Evolutionary conservation across 257 asterid species (phyloP), one percentile per base, ranked within the genome.

Genomic region (Ligustrum vulgare): DNA sequence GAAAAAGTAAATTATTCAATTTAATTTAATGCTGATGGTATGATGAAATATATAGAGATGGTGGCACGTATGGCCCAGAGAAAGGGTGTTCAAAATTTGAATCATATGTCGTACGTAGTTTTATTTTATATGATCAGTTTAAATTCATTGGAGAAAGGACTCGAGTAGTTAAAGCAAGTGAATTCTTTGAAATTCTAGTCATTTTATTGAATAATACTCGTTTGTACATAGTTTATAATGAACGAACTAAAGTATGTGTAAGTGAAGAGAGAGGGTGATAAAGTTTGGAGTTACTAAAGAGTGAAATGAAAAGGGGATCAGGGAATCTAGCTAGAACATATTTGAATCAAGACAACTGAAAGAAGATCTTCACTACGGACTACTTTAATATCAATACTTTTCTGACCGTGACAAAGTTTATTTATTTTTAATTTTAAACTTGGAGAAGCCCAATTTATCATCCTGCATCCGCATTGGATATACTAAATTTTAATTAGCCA

Each of bases 51-150:
- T 62, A 35, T 33, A 75, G 67, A 60, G 16, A 72, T 77, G 77
- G 79, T 89, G 86, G 75, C 65, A 34, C 2, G 16, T 60, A 18
- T 23, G 67, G 65, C 28, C 28, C 32, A 5, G 0, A 22, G 64
- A 75, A 41, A 65, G 36, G 54, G 65, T 69, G 86, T 92, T 87
- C 91, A 90, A 92, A 90, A 2, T 92, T 92, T 89, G 92, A 90
- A 91, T 74, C 72, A 73, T 79, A 7, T 8, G 65, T 72, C 77
- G 33, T 39, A 45, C 66, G 72, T 23, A 65, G 63, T 75, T 71
- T n/a, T n/a, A n/a, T n/a, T n/a, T n/a, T n/a, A n/a, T 65, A 75
- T 66, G 74, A 80, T n/a, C 79, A 75, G 63, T 89, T 87, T 88
- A 62, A 41, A 10, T 0, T 10, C 47, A 15, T 2, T 41, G 47